Evolutionary conservation across 495 filamentous ascomycete genomes (phyloP).

Genomic region (Podospora bellae-mahoneyi): DNA sequence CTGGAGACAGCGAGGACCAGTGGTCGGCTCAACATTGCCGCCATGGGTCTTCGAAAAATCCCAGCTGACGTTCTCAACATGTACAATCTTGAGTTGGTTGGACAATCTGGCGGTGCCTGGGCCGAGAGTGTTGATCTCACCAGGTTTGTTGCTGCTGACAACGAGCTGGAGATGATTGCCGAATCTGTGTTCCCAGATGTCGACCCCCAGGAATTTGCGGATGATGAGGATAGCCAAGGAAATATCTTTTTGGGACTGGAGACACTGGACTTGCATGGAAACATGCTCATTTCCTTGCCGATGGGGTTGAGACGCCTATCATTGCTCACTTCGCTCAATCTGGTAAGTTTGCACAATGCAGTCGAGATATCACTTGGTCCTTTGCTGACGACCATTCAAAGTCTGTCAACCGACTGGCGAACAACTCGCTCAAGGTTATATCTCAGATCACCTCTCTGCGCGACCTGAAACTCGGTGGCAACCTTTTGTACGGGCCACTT

Average conservation of each 20-base stretch:
- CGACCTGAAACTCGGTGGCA: conserved; percentile 80
- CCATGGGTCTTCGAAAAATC: conserved; percentile 74
- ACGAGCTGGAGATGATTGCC: conserved; percentile 72
- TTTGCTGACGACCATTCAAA: conserved; percentile 29
- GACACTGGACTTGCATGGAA: conserved; percentile 80
- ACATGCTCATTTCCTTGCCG: conserved; percentile 68
- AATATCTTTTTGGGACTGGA: conserved; percentile 83
- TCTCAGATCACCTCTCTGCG: conserved; percentile 64
- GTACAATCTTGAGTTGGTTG: conserved; percentile 68
- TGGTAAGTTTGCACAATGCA: conserved; percentile 51
- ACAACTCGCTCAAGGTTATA: conserved; percentile 67
- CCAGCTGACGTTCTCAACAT: conserved; percentile 83
- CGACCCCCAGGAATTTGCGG: conserved; percentile 51
- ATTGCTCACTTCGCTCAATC: conserved; percentile 72
- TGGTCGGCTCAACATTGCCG: conserved; percentile 85
- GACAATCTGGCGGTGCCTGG: conserved; percentile 63
- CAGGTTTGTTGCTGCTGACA: conserved; percentile 84
- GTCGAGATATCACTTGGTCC: background rate
- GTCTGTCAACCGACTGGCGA: conserved; percentile 76
- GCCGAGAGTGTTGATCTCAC: conserved; percentile 92
- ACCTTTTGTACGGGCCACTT: conserved; percentile 65
- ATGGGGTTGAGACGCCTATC: conserved; percentile 69
- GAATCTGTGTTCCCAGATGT: conserved; percentile 75
- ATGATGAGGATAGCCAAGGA: conserved; percentile 61
- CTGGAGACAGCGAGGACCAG: conserved; percentile 72